Percentiles rank a stretch among this genome's conserved stretches.
Evolutionary conservation across 345 rosid genomes (phyloP).

Genomic region (Lepidium didymum): DNA sequence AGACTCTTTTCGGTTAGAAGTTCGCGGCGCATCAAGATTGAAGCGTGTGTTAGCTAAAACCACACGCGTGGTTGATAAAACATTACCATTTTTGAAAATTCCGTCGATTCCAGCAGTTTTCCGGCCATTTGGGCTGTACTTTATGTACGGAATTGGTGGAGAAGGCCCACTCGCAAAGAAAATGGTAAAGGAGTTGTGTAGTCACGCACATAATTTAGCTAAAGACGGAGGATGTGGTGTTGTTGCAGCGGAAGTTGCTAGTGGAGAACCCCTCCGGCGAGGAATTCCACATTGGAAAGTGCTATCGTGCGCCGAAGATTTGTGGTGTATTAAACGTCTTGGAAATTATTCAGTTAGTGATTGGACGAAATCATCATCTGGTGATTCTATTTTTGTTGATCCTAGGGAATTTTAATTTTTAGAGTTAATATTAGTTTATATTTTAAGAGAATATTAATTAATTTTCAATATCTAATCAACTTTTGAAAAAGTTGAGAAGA

Average conservation of each 20-base stretch:
- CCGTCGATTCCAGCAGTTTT: conserved; percentile 85
- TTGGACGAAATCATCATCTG: conserved; percentile 85
- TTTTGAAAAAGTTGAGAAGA: not conserved
- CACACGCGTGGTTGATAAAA: conserved; percentile 55
- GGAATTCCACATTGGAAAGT: conserved; percentile 83
- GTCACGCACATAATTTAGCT: conserved; percentile 75
- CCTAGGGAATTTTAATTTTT: conserved; percentile 66
- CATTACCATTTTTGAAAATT: conserved; percentile 63
- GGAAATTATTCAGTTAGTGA: conserved; percentile 69
- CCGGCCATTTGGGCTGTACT: conserved; percentile 68
- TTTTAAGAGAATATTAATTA: not conserved
- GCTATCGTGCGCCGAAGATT: conserved; percentile 64
- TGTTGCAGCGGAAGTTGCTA: conserved; percentile 78
- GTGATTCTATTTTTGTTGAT: conserved; percentile 80
- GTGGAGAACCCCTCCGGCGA: conserved; percentile 46
- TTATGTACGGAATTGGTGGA: conserved; percentile 81
- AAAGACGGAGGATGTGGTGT: conserved; percentile 55
- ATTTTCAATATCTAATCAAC: not conserved
- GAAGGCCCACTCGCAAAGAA: conserved; percentile 60
- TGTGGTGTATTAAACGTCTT: conserved; percentile 90
- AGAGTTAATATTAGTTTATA: not conserved
- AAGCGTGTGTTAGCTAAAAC: conserved; percentile 47
- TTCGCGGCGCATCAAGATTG: conserved; percentile 62
- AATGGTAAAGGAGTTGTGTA: conserved; percentile 53
- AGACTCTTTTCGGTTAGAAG: conserved; percentile 62